Evolutionary conservation across 176 grass and related monocot species (phyloP).

Genomic region (Triticum timopheevii): DNA sequence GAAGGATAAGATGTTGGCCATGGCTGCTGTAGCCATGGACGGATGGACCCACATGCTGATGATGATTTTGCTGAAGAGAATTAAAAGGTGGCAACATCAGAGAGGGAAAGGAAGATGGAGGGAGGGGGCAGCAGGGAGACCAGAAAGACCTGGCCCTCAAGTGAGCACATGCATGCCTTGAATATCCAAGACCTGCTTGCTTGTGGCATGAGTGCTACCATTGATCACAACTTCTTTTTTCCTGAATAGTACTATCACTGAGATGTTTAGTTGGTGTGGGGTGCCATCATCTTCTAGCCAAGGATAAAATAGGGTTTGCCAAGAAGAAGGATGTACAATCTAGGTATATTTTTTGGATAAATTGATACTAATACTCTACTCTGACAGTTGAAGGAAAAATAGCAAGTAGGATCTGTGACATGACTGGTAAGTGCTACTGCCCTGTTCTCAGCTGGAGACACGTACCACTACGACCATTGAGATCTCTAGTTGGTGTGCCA

Average conservation of each 20-base stretch:
- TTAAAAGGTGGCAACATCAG: not conserved
- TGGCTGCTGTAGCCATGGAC: not conserved
- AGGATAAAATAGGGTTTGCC: too few relatives aligned
- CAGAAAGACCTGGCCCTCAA: not conserved
- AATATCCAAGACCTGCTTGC: not conserved
- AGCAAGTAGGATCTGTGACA: too few relatives aligned
- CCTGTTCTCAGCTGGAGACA: too few relatives aligned
- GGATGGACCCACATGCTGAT: not conserved
- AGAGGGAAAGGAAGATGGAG: not conserved
- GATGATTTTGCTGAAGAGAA: not conserved
- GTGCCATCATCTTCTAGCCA: not conserved
- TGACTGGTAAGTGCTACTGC: too few relatives aligned
- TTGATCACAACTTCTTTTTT: not conserved
- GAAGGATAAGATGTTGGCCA: not conserved
- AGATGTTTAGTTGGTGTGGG: constrained; percentile 8
- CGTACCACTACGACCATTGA: too few relatives aligned
- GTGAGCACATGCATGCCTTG: not conserved
- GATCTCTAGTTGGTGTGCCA: not conserved
- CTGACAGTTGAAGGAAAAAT: too few relatives aligned
- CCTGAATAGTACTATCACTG: not conserved
- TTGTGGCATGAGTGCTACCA: not conserved
- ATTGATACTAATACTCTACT: not conserved
- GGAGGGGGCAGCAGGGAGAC: not conserved
- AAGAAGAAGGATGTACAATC: not conserved
- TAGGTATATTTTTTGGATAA: not conserved